phyloP scores from a whole-genome alignment of 108 stramenopile species.

The Cyclostephanos tholiformis region DNA sequence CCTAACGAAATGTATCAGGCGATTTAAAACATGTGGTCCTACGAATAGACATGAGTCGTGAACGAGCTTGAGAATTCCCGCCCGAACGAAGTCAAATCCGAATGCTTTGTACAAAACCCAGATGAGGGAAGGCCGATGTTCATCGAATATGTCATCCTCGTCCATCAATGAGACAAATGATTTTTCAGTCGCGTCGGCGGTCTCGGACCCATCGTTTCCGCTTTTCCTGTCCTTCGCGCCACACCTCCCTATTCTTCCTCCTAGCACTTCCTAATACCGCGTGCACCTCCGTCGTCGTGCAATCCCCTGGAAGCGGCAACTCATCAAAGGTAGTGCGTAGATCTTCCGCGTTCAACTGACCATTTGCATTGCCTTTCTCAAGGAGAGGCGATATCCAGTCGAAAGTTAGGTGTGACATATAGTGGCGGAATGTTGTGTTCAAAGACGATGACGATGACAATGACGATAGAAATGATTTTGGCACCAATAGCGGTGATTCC shows the following conservation, averaged over 20 bases:
- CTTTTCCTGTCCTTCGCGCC: conserved; percentile 1
- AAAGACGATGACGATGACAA: neutral
- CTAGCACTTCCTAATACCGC: conserved; percentile 58
- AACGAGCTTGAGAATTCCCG: conserved; percentile 76
- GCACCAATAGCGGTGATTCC: neutral
- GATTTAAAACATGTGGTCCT: conserved; percentile 84
- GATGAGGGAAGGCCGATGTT: conserved; percentile 53
- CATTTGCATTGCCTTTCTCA: conserved; percentile 60
- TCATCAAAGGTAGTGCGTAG: conserved; percentile 59
- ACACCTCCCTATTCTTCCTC: conserved; percentile 55
- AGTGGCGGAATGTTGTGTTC: neutral
- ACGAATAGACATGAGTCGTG: conserved; percentile 90
- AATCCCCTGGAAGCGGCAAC: conserved; percentile 65
- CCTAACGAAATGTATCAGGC: conserved; percentile 71
- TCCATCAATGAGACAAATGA: neutral
- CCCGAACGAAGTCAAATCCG: conserved; percentile 71
- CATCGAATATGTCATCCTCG: conserved; percentile 11
- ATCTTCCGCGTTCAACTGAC: conserved; percentile 71
- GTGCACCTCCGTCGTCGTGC: conserved; percentile 53
- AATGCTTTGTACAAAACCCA: conserved; percentile 65
- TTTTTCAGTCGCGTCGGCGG: neutral
- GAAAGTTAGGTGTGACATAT: conserved; percentile 69
- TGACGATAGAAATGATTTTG: too few relatives aligned
- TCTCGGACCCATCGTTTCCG: neutral
- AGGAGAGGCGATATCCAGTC: conserved; percentile 78